Percentiles rank a stretch among this genome's conserved stretches.
Evolutionary conservation across 805 yeast species (phyloP).

Genomic region (Alloascoidea hylecoeti): DNA sequence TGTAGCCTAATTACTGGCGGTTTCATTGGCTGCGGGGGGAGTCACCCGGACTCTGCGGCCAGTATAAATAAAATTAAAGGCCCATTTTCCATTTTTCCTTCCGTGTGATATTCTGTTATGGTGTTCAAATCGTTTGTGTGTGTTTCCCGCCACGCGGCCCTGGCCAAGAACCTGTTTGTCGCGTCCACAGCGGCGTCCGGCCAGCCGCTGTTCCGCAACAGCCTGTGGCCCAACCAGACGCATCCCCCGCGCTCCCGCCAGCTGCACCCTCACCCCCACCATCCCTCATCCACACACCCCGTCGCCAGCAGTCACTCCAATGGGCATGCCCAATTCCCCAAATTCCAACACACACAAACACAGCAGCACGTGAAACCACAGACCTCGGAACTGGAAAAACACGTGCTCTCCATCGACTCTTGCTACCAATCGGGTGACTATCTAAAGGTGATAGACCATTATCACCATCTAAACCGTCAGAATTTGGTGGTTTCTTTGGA

Average conservation of each 20-base stretch:
- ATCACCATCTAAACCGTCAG: neutral
- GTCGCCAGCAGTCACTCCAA: neutral
- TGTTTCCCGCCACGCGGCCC: neutral
- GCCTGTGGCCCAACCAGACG: no score
- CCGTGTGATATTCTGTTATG: neutral
- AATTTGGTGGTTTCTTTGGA: no score
- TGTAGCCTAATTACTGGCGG: no score
- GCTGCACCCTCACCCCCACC: no score
- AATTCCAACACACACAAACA: neutral
- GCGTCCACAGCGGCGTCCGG: neutral
- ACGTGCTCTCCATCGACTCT: neutral
- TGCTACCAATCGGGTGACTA: neutral
- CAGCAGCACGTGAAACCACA: neutral
- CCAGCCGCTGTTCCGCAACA: no score
- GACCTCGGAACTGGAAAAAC: neutral
- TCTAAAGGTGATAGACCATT: neutral
- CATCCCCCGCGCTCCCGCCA: no score
- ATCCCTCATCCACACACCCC: neutral
- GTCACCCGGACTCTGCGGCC: neutral
- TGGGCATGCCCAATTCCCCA: neutral
- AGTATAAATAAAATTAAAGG: neutral
- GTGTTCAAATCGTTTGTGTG: conserved; percentile 1
- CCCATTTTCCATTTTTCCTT: neutral
- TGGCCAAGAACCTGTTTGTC: conserved; percentile 1
- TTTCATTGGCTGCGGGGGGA: no score